Conservation (phyloP, 768 basidiomycete genomes). For the Saitozyma sp. region DNA sequence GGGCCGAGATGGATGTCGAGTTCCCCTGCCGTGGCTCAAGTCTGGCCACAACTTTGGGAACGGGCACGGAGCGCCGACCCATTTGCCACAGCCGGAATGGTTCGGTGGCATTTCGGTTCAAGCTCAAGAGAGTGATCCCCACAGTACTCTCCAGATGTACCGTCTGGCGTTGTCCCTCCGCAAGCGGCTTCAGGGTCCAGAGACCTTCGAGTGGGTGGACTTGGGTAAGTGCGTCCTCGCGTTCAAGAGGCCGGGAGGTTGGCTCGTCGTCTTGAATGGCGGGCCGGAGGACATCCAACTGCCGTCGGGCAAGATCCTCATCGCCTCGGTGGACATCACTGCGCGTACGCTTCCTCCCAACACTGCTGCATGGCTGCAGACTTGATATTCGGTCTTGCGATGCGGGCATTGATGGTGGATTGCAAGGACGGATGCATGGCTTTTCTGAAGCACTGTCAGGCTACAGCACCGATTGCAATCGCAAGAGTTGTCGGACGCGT, state of each 20-base stretch:
- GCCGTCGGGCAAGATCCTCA: background rate
- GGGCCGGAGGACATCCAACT: background rate
- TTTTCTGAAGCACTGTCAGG: too few relatives aligned
- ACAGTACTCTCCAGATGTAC: background rate
- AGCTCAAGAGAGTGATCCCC: background rate
- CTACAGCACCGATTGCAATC: too few relatives aligned
- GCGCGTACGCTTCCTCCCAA: background rate
- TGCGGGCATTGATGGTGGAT: too few relatives aligned
- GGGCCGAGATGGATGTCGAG: conserved; percentile 39
- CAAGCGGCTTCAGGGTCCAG: background rate
- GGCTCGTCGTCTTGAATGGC: background rate
- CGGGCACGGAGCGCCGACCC: conserved; percentile 22
- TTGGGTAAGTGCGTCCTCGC: background rate
- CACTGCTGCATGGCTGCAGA: background rate
- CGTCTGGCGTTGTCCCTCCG: background rate
- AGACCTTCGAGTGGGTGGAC: conserved; percentile 3
- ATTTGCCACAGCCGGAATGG: conserved; percentile 9
- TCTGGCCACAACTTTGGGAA: conserved; percentile 15
- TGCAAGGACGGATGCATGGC: too few relatives aligned
- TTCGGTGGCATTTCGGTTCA: background rate
- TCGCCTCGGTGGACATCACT: background rate
- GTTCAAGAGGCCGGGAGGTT: conserved; percentile 3
- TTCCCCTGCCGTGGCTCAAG: conserved; percentile 29
- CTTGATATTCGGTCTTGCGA: too few relatives aligned
- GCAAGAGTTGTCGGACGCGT: too few relatives aligned